Evolutionary conservation across 1,284 basidiomycete species (phyloP).

Genomic region (Paramarasmius palmivorus): DNA sequence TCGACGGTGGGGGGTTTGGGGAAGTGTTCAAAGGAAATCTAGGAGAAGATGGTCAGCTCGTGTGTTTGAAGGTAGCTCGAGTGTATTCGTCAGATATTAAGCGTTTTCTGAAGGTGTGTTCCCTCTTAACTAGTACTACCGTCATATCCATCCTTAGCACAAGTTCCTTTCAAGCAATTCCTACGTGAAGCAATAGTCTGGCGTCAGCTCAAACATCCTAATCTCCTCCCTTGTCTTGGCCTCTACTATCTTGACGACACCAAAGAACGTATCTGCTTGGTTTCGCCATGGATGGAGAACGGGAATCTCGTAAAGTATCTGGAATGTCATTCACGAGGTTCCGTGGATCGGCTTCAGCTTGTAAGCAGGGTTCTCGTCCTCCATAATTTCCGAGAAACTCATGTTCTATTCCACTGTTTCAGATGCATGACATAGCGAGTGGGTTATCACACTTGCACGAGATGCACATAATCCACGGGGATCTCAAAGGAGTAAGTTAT

Average conservation of each 20-base stretch:
- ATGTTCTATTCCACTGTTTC: too few species aligned
- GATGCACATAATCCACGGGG: background rate
- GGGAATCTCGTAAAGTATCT: slow-evolving; percentile 1
- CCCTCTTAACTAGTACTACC: too few species aligned
- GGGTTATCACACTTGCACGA: background rate
- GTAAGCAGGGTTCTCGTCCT: too few species aligned
- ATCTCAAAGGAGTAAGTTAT: background rate
- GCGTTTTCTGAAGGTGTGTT: background rate
- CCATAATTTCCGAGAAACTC: too few species aligned
- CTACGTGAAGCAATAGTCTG: slow-evolving; percentile 3
- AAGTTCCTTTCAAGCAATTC: background rate
- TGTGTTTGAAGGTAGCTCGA: background rate
- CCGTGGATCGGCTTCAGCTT: background rate
- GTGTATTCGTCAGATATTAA: background rate
- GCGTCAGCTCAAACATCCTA: slow-evolving; percentile 3
- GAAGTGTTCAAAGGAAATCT: too few species aligned
- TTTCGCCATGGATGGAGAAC: slow-evolving; percentile 10
- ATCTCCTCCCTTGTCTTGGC: slow-evolving; percentile 4
- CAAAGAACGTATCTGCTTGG: slow-evolving; percentile 10
- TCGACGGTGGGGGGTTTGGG: too few species aligned
- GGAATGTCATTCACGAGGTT: background rate
- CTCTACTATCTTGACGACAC: slow-evolving; percentile 5
- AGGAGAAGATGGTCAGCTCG: too few species aligned
- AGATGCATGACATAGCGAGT: background rate
- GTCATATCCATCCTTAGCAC: too few species aligned